Conservation (phyloP, 768 basidiomycete genomes). For the Rhodotorula graminis region DNA sequence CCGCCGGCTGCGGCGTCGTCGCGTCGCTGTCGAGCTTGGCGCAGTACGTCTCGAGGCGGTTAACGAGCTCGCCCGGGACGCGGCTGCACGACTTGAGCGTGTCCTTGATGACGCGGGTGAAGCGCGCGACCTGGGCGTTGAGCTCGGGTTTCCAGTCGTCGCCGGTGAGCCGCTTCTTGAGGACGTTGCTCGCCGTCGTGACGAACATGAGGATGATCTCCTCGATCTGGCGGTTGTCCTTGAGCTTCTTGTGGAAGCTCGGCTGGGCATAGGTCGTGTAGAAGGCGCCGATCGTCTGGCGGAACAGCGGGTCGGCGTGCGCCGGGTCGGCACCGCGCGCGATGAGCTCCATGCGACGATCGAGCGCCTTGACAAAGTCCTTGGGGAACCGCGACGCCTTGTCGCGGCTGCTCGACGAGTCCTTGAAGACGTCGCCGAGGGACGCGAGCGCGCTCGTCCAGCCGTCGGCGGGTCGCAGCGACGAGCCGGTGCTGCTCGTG, state of each 20-base stretch:
- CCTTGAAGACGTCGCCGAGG: conserved; percentile 35
- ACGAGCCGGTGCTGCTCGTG: conserved; percentile 7
- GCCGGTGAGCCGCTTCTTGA: conserved; percentile 66
- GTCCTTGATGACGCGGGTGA: conserved; percentile 79
- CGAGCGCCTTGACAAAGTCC: conserved; percentile 83
- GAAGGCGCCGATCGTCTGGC: conserved; percentile 85
- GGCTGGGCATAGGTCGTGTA: conserved; percentile 84
- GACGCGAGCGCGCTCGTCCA: conserved; percentile 34
- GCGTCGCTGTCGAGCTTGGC: conserved; percentile 63
- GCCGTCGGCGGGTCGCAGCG: conserved; percentile 23
- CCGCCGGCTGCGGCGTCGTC: conserved; percentile 41
- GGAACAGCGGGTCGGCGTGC: conserved; percentile 66
- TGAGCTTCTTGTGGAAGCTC: conserved; percentile 79
- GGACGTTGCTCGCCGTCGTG: conserved; percentile 75
- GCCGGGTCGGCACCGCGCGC: conserved; percentile 81
- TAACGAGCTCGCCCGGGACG: conserved; percentile 72
- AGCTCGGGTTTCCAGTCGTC: conserved; percentile 91
- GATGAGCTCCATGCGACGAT: conserved; percentile 81
- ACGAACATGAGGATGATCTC: conserved; percentile 96
- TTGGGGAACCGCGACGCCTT: conserved; percentile 63
- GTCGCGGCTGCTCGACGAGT: conserved; percentile 8
- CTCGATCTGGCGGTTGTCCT: conserved; percentile 94
- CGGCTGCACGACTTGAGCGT: conserved; percentile 54
- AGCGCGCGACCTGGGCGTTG: conserved; percentile 83
- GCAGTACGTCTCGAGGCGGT: conserved; percentile 76